Conservation (phyloP, 768 basidiomycete species). For the Panaeolus papilionaceus region DNA sequence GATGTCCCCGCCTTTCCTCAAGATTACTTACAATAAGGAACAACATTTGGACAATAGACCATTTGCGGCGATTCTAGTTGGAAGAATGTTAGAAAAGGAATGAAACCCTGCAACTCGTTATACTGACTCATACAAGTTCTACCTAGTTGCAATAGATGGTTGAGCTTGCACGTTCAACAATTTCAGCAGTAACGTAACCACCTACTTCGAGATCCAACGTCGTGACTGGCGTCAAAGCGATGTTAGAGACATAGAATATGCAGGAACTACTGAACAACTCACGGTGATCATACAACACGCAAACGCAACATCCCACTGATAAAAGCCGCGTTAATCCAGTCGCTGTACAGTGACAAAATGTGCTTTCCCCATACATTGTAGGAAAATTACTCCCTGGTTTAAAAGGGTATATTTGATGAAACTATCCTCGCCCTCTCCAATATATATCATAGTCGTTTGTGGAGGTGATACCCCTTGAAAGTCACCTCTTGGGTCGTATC, state of each 20-base stretch:
- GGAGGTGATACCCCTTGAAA: not conserved
- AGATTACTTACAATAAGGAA: not conserved
- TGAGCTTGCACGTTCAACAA: no score
- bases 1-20: not conserved
- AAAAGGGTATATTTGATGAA: not conserved
- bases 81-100: not conserved
- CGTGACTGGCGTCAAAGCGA: not conserved
- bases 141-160: not conserved
- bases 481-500: not conserved
- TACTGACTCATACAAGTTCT: not conserved
- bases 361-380: not conserved
- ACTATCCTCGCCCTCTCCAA: not conserved
- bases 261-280: not conserved
- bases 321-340: not conserved
- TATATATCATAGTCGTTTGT: slow-evolving; percentile 2
- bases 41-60: not conserved
- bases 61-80: not conserved
- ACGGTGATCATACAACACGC: not conserved
- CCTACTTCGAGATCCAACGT: slow-evolving; percentile 6
- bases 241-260: not conserved
- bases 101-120: not conserved
- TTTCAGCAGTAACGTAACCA: not conserved
- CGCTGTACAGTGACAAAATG: not conserved
- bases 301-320: not conserved
- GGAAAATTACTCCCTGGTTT: not conserved